Conservation (phyloP, 2,329 filamentous ascomycete genomes). For the Aureobasidium sp. region DNA sequence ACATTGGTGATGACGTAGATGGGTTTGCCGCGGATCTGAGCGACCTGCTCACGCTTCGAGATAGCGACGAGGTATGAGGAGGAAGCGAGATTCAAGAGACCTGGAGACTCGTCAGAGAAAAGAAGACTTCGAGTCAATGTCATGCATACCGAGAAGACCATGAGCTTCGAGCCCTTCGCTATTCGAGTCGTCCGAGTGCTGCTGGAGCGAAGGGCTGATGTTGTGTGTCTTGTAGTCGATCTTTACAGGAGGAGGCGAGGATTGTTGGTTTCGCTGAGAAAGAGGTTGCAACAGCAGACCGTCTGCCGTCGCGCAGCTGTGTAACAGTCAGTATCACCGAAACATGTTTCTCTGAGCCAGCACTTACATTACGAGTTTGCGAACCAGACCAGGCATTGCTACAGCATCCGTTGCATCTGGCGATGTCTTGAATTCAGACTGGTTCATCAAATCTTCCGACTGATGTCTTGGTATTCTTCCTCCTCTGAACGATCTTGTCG, state of each 20-base stretch:
- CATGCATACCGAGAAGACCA: constrained; percentile 48
- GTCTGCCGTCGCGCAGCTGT: constrained; percentile 58
- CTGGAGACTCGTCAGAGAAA: constrained; percentile 36
- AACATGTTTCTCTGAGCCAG: neutral
- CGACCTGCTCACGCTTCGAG: constrained; percentile 77
- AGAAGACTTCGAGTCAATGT: neutral
- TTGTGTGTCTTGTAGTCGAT: constrained; percentile 59
- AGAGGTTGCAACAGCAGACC: constrained; percentile 73
- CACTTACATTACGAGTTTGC: constrained; percentile 62
- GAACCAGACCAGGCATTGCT: constrained; percentile 65
- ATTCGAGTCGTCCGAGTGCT: constrained; percentile 29
- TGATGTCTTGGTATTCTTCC: neutral
- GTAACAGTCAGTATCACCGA: neutral
- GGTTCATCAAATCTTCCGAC: neutral
- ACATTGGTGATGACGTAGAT: constrained; percentile 86
- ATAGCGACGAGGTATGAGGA: constrained; percentile 77
- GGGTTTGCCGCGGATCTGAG: constrained; percentile 71
- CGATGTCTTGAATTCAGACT: neutral
- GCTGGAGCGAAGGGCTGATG: constrained; percentile 40
- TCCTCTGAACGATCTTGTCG: neutral
- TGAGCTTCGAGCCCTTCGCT: constrained; percentile 36
- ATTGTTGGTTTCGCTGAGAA: constrained; percentile 36
- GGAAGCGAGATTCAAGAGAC: constrained; percentile 73
- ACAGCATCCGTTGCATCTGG: constrained; percentile 2
- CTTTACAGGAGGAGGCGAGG: constrained; percentile 52